phyloP scores from a whole-genome alignment of 2,329 filamentous ascomycete species.

The Hypoxylon sp. region DNA sequence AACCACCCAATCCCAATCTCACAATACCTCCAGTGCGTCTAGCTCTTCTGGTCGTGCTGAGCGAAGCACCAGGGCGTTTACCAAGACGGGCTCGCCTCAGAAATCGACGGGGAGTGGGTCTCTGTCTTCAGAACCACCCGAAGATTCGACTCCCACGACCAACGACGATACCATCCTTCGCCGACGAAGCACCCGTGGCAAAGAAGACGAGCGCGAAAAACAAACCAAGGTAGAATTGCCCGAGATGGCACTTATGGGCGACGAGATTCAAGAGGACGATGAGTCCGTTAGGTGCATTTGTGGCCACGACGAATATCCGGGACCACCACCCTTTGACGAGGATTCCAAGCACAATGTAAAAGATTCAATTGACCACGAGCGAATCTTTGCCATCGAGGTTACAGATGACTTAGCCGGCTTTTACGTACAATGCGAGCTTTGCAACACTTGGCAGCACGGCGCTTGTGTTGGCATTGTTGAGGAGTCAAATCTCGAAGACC shows the following conservation, averaged over 20 bases:
- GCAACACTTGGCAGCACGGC: conserved; percentile 98
- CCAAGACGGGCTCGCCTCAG: conserved; percentile 75
- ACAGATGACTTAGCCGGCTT: conserved; percentile 90
- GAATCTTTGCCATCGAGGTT: conserved; percentile 68
- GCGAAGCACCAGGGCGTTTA: conserved; percentile 74
- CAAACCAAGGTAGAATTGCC: conserved; percentile 52
- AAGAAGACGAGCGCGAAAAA: conserved; percentile 66
- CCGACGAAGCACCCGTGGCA: conserved; percentile 80
- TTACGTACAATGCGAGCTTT: conserved; percentile 97
- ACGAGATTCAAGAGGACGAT: conserved; percentile 83
- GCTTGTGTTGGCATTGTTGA: conserved; percentile 97
- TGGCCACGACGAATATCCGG: conserved; percentile 93
- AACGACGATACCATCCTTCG: conserved; percentile 73
- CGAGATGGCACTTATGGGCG: conserved; percentile 62
- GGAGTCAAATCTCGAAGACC: conserved; percentile 82
- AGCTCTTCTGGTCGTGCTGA: conserved; percentile 80
- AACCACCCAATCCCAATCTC: conserved; percentile 76
- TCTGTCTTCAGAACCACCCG: conserved; percentile 73
- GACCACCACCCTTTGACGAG: conserved; percentile 72
- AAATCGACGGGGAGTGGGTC: conserved; percentile 80
- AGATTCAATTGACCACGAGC: conserved; percentile 65
- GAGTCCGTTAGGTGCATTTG: conserved; percentile 97
- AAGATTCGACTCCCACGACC: conserved; percentile 62
- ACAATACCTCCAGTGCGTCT: conserved; percentile 80
- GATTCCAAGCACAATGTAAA: conserved; percentile 61